These are phyloP conservation scores for Filobasidium uniguttulatum DNA, from an alignment of 1,284 basidiomycete species.

Conservation along the genomic window DNA sequence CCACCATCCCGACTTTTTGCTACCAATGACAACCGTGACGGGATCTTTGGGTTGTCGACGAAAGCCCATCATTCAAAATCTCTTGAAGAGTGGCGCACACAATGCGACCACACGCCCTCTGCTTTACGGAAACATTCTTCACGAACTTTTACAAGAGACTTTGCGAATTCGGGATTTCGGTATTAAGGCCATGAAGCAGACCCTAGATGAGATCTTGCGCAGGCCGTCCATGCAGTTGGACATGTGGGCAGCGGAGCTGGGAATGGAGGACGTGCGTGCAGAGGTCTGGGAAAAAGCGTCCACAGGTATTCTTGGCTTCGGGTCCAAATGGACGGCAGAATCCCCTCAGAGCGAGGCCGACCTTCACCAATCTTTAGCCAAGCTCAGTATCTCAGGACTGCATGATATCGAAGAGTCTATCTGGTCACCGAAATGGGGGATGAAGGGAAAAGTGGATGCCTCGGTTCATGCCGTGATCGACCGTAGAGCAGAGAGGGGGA, in stretches of 20 bases:
- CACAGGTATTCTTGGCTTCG: conserved; percentile 30
- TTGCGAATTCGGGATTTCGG: conserved; percentile 37
- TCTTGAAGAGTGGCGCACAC: conserved; percentile 40
- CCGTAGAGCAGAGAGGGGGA: not conserved
- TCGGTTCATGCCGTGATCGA: conserved; percentile 58
- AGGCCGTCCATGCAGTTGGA: conserved; percentile 29
- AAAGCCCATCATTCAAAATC: conserved; percentile 59
- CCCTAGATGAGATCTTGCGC: conserved; percentile 24
- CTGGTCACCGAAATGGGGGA: conserved; percentile 84
- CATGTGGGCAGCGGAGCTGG: conserved; percentile 32
- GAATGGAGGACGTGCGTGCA: conserved; percentile 28
- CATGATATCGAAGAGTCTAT: conserved; percentile 94
- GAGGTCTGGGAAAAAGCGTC: conserved; percentile 30
- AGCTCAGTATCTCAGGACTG: conserved; percentile 57
- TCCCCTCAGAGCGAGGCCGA: conserved; percentile 41
- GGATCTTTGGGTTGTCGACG: conserved; percentile 66
- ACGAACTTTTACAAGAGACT: conserved; percentile 72
- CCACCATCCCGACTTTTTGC: conserved; percentile 73
- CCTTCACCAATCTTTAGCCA: conserved; percentile 42
- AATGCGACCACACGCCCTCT: conserved; percentile 38
- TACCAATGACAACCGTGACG: conserved; percentile 76
- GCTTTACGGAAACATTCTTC: conserved; percentile 79
- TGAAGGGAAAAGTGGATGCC: conserved; percentile 93
- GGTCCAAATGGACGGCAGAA: conserved; percentile 27
- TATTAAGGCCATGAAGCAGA: conserved; percentile 19